phyloP scores from a whole-genome alignment of 306 rosid species.

The Pyrus betulifolia region DNA sequence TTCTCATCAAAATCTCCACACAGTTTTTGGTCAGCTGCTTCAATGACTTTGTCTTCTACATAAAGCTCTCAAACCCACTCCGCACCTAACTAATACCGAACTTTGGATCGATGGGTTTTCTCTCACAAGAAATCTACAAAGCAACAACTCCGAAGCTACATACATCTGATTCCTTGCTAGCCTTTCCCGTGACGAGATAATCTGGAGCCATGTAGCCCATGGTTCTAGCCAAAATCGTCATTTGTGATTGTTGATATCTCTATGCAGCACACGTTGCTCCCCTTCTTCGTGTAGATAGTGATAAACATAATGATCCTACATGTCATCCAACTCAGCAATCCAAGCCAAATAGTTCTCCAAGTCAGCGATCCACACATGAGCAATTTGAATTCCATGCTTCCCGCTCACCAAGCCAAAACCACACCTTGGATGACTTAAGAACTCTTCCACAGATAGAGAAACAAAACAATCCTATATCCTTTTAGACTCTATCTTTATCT shows the following conservation, averaged over 20 bases:
- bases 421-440: no score
- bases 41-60: not conserved
- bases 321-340: no score
- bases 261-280: not conserved
- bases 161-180: not conserved
- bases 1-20: not conserved
- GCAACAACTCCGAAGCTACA: not conserved
- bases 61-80: conserved; percentile 21
- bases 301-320: no score
- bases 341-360: no score
- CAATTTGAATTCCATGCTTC: no score
- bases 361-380: no score
- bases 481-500: no score
- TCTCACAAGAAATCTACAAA: not conserved
- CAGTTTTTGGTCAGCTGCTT: conserved; percentile 2
- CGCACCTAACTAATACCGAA: not conserved
- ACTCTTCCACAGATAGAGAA: no score
- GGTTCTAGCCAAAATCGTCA: not conserved
- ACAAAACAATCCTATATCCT: no score
- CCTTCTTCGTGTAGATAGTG: not conserved
- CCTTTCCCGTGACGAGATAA: not conserved
- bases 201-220: not conserved
- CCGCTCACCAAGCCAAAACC: no score
- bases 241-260: not conserved
- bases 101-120: not conserved